phyloP scores from a whole-genome alignment of 352 stramenopile species.

The Phytophthora quininea region DNA sequence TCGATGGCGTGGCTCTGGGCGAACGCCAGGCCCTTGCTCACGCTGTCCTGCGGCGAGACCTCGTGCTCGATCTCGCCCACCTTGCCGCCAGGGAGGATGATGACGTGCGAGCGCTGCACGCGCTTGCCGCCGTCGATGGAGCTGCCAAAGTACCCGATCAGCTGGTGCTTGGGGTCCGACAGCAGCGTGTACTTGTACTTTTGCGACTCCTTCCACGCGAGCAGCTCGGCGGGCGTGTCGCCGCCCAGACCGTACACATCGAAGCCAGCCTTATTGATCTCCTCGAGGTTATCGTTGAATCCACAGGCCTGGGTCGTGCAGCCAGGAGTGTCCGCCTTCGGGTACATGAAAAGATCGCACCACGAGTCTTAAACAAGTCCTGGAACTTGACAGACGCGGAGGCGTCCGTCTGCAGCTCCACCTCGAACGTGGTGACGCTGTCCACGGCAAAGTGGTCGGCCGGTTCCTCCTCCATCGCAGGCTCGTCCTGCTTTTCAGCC shows the following conservation, averaged over 20 bases:
- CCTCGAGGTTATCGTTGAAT: slow-evolving; percentile 84
- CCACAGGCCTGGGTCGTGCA: slow-evolving; percentile 86
- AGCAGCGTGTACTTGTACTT: slow-evolving; percentile 83
- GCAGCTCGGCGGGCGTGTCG: slow-evolving; percentile 71
- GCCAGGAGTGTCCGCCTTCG: slow-evolving; percentile 83
- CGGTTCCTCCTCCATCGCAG: slow-evolving; percentile 21
- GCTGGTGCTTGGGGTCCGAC: slow-evolving; percentile 77
- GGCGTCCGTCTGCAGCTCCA: slow-evolving; percentile 74
- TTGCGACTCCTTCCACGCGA: slow-evolving; percentile 81
- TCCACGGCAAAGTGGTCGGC: slow-evolving; percentile 45
- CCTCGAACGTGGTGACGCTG: slow-evolving; percentile 56
- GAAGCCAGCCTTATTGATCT: slow-evolving; percentile 77
- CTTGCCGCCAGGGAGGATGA: slow-evolving; percentile 76
- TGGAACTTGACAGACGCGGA: slow-evolving; percentile 66
- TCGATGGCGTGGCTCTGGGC: slow-evolving; percentile 41
- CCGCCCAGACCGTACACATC: slow-evolving; percentile 83
- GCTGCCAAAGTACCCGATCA: slow-evolving; percentile 85
- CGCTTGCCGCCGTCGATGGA: slow-evolving; percentile 61
- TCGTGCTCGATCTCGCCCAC: slow-evolving; percentile 76
- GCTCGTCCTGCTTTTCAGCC: slow-evolving; percentile 4
- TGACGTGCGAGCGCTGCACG: slow-evolving; percentile 86
- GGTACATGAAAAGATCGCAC: slow-evolving; percentile 91
- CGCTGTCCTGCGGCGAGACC: slow-evolving; percentile 81
- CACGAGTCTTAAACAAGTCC: slow-evolving; percentile 73
- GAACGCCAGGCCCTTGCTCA: slow-evolving; percentile 80